Conservation (phyloP, 768 basidiomycete species). For the Arthromyces matolae region DNA sequence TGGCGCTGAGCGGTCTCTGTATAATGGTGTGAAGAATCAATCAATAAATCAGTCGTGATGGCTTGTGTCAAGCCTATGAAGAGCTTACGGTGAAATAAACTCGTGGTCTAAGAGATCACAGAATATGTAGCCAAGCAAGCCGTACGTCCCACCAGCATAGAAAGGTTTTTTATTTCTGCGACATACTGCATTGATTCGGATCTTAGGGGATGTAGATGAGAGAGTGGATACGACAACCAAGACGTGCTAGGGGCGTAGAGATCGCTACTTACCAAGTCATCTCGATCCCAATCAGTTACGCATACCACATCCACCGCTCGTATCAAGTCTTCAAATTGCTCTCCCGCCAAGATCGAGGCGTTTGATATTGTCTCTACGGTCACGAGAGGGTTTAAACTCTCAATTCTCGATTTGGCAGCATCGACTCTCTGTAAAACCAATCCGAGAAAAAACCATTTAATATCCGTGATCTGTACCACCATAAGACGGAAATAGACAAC, state of each 20-base stretch:
- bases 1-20: constrained; percentile 60
- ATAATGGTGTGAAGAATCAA: constrained; percentile 9
- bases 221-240: constrained; percentile 8
- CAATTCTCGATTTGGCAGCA: constrained; percentile 80
- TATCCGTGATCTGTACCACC: constrained; percentile 24
- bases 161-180: constrained; percentile 72
- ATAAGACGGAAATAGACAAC: constrained; percentile 3
- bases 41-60: constrained; percentile 8
- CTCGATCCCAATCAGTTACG: constrained; percentile 72
- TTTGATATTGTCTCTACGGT: constrained; percentile 65
- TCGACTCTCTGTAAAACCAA: constrained; percentile 64
- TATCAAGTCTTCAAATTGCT: constrained; percentile 55
- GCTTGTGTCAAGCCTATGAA: constrained; percentile 3
- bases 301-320: constrained; percentile 80
- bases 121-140: constrained; percentile 90
- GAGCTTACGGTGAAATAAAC: constrained; percentile 76
- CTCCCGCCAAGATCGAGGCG: constrained; percentile 42
- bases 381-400: constrained; percentile 91
- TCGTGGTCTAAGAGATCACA: constrained; percentile 88
- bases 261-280: constrained; percentile 58
- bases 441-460: constrained; percentile 39
- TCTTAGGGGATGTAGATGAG: constrained; percentile 38
- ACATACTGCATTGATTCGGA: constrained; percentile 76
- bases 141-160: constrained; percentile 91
- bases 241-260: constrained; percentile 5